Percentiles rank a stretch among this genome's conserved stretches.
These are phyloP conservation scores for Candida railenensis DNA, from an alignment of 805 yeast species.

Conservation along the genomic window DNA sequence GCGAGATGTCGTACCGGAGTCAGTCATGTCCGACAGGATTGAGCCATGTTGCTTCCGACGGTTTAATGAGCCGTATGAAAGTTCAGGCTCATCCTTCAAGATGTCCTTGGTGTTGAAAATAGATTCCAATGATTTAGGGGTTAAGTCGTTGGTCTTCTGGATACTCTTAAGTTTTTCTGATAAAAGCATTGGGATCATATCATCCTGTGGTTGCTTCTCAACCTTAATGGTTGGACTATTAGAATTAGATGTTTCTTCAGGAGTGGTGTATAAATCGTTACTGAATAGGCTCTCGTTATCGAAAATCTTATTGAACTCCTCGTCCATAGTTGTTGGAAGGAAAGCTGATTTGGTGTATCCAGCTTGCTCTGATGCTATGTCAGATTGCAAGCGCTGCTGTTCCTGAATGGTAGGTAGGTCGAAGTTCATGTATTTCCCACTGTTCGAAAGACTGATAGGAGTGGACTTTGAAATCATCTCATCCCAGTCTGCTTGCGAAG, in stretches of 20 bases:
- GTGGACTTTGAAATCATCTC: neutral
- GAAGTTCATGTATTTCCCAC: neutral
- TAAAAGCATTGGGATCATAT: neutral
- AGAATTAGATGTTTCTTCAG: neutral
- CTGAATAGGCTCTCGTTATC: constrained; percentile 3
- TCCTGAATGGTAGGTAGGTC: neutral
- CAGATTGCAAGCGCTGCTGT: neutral
- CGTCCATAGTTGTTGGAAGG: neutral
- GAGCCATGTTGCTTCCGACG: neutral
- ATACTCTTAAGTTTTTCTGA: constrained; percentile 2
- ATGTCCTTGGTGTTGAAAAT: constrained; percentile 30
- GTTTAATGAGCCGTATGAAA: neutral
- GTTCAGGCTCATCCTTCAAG: constrained; percentile 15
- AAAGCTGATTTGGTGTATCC: neutral
- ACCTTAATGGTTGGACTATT: constrained; percentile 1
- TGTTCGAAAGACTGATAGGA: constrained; percentile 2
- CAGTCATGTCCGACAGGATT: neutral
- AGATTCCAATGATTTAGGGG: constrained; percentile 24
- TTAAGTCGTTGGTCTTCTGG: constrained; percentile 14
- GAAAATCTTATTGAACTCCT: neutral
- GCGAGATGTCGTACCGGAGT: neutral
- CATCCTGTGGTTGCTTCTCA: neutral
- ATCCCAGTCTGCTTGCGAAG: neutral
- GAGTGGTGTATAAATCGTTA: neutral
- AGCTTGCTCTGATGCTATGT: neutral